Evolutionary conservation across 2,329 filamentous ascomycete species (phyloP), one percentile per base, ranked within the genome.

Genomic region (Pseudopyrenochaeta lycopersici): DNA sequence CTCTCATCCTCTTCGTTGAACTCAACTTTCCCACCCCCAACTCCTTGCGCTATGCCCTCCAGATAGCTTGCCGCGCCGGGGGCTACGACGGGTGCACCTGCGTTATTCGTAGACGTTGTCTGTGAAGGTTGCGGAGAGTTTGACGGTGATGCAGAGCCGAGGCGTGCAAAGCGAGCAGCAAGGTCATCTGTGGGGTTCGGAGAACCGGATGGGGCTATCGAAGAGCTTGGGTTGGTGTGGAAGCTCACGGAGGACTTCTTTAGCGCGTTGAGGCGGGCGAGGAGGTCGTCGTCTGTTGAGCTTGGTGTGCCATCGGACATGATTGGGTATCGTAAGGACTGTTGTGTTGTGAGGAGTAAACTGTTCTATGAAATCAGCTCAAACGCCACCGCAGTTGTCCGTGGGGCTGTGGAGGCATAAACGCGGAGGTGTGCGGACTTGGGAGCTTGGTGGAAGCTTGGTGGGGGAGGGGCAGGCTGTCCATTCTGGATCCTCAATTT

Each of bases 181-280:
- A 77, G 72, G 40, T 74, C 72, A 33, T 74, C 63, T 33, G 66
- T 58, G 35, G 64, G 60, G 14, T 62, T 52, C 5, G 61, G 54
- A 14, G 62, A 48, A 15, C 14, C 42, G 14, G 40, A 27, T 2
- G 49, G 39, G 5, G 56, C 49, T 52, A 60, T 62, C 5, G 70
- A 71, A 17, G 59, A 54, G 21, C 30, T 55, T 21, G 54, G 58
- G 21, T 58, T 63, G 15, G 62, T 65, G 14, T 68, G 60, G 15
- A 81, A 64, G 45, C 59, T 74, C 17, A 81, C 70, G 23, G 66
- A 72, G 1, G 78, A 77, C 38, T 77, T 76, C 61, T 80, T 81
- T 42, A 82, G 72, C 12, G 80, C 80, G 56, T 82, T 81, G 31
- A 82, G 72, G 43, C 80, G 77, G 17, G 80, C 78, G 49, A 82